Evolutionary conservation across 1,139 yeast species (phyloP), one percentile per base, ranked within the genome.

Genomic region (Pichia sp.): DNA sequence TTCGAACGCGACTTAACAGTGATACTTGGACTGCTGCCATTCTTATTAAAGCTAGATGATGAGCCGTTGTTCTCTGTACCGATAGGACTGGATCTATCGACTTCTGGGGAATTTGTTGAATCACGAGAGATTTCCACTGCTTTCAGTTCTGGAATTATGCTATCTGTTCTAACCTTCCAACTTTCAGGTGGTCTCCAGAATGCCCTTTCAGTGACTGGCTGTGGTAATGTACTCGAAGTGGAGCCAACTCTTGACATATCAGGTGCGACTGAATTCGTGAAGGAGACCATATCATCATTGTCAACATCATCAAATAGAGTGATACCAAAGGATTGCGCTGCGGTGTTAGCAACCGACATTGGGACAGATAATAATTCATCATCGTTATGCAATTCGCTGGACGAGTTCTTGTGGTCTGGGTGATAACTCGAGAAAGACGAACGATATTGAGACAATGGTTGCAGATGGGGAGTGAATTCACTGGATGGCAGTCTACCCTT

Each of bases 171-270:
- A 21, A 63, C 67, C 44, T 63, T 63, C 67, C 67, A 63, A 40
- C 63, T 58, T 28, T 62, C 67, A 11, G 67, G 67, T 15, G 67
- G 60, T 43, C 40, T 56, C 67, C 67, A 63, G 22, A 47, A 44
- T 6, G 59, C 44, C 34, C 53, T 58, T 8, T 48, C 48, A 4
- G 47, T 35, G 2, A 41, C 21, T 31, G 43, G 44, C 18, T 51
- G 9, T 10, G 42, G 3, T 17, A 21, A 18, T 12, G 52, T 38
- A 34, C 58, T 56, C 2, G 50, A 42, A 19, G 46, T 42, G 4
- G 65, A 59, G 8, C 52, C 57, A 36, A 54, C 46, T 35, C 62
- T 51, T 2, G 60, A 47, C 56, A 58, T 56, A 7, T 32, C 44
- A 4, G 51, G 33, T 4, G 46, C 49, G 3, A 8, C 34, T n/a